Percentiles rank a stretch among this genome's conserved stretches.
These are phyloP conservation scores for Psilocybe azurescens DNA, from an alignment of 768 basidiomycete species.

Conservation along the genomic window DNA sequence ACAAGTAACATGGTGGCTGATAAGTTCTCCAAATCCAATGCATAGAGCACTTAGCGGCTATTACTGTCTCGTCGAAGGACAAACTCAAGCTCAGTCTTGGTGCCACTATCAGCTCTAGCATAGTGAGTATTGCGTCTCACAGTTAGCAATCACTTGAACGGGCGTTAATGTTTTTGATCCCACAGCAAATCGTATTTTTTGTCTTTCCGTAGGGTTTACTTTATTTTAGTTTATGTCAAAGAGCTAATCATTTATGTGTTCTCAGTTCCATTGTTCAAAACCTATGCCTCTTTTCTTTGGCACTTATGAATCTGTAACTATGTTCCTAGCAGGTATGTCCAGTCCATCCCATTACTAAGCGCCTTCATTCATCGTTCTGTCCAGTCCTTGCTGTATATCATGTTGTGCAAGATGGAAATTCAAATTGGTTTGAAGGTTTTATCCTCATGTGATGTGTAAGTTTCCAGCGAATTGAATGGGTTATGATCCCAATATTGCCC, in stretches of 20 bases:
- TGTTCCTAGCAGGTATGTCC: conserved; percentile 49
- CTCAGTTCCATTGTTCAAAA: conserved; percentile 77
- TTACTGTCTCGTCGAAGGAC: conserved; percentile 89
- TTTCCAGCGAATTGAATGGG: not conserved
- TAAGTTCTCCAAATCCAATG: conserved; percentile 7
- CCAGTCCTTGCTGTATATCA: conserved; percentile 85
- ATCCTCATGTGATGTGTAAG: conserved; percentile 48
- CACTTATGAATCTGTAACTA: conserved; percentile 80
- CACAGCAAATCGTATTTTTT: conserved; percentile 82
- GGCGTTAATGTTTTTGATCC: conserved; percentile 5
- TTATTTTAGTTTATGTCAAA: not conserved
- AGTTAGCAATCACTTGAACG: not conserved
- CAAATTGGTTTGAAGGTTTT: conserved; percentile 84
- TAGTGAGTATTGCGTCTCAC: conserved; percentile 51
- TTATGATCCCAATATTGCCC: not conserved
- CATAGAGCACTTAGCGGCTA: conserved; percentile 86
- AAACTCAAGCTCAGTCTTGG: conserved; percentile 87
- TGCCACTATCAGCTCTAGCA: conserved; percentile 88
- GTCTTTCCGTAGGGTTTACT: conserved; percentile 71
- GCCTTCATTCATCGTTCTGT: not conserved
- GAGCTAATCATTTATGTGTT: not conserved
- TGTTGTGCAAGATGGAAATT: conserved; percentile 80
- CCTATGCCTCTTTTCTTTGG: conserved; percentile 85
- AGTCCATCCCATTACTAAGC: not conserved
- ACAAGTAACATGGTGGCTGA: not conserved